Evolutionary conservation across 768 basidiomycete species (phyloP).

Genomic region (Lactarius tabidus): DNA sequence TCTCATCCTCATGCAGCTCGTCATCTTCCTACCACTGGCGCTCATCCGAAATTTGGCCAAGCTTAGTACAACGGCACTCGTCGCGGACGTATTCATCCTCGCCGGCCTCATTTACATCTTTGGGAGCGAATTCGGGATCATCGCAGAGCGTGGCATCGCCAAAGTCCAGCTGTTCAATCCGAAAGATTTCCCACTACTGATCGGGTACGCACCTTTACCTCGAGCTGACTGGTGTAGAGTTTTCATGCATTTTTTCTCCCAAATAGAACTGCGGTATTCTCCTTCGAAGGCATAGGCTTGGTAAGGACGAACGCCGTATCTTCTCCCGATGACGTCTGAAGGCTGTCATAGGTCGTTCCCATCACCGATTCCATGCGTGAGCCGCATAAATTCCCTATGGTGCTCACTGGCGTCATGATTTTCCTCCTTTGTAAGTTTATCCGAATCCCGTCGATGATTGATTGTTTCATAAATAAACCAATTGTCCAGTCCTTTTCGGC

Average conservation of each 20-base stretch:
- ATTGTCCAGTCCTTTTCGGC: conserved; percentile 66
- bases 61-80: conserved; percentile 83
- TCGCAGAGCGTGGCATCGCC: conserved; percentile 66
- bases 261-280: conserved; percentile 91
- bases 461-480: conserved; percentile 4
- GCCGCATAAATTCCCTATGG: conserved; percentile 87
- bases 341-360: conserved; percentile 64
- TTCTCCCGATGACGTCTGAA: neutral
- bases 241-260: conserved; percentile 13
- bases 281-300: conserved; percentile 96
- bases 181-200: conserved; percentile 84
- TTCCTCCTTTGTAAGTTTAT: conserved; percentile 58
- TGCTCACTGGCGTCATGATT: conserved; percentile 89
- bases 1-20: conserved; percentile 78
- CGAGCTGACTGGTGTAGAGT: neutral
- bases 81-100: conserved; percentile 94
- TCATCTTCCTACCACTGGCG: conserved; percentile 86
- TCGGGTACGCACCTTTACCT: conserved; percentile 54
- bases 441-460: conserved; percentile 1
- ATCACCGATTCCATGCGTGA: conserved; percentile 97
- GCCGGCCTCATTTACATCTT: conserved; percentile 85
- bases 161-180: conserved; percentile 84
- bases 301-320: conserved; percentile 39
- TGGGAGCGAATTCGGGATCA: conserved; percentile 71
- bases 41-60: conserved; percentile 94